A percentile compares a stretch with the other conserved stretches of the same genome.
Evolutionary conservation across 768 basidiomycete species (phyloP).

Genomic region (Xerocomus potaroensis): DNA sequence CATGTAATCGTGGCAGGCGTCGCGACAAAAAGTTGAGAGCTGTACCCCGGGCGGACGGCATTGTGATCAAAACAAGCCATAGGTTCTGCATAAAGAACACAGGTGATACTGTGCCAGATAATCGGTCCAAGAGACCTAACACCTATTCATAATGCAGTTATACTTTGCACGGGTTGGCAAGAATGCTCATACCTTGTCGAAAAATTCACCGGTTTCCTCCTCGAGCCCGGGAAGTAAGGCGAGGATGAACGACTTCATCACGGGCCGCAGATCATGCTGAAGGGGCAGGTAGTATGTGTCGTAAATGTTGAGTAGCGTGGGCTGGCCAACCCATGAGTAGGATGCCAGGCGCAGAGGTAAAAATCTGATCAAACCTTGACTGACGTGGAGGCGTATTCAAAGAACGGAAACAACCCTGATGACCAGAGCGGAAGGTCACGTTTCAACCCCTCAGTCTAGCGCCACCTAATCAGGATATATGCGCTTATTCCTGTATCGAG

Average conservation of each 20-base stretch:
- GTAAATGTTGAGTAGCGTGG: slow-evolving; percentile 85
- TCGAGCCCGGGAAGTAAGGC: slow-evolving; percentile 93
- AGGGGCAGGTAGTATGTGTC: slow-evolving; percentile 90
- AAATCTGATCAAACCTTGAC: slow-evolving; percentile 63
- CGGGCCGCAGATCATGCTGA: slow-evolving; percentile 72
- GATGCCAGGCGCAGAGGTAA: neutral
- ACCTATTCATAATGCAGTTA: slow-evolving; percentile 47
- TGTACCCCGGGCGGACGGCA: slow-evolving; percentile 78
- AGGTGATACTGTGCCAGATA: slow-evolving; percentile 80
- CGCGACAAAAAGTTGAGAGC: slow-evolving; percentile 85
- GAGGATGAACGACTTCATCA: slow-evolving; percentile 93
- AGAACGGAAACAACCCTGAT: slow-evolving; percentile 95
- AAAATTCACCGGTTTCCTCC: slow-evolving; percentile 97
- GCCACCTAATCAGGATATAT: slow-evolving; percentile 7
- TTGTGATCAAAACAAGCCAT: slow-evolving; percentile 91
- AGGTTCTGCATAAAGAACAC: slow-evolving; percentile 95
- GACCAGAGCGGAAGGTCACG: slow-evolving; percentile 92
- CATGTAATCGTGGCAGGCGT: slow-evolving; percentile 65
- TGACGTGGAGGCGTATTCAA: slow-evolving; percentile 98
- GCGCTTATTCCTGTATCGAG: neutral
- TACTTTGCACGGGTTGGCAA: neutral
- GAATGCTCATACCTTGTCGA: slow-evolving; percentile 63
- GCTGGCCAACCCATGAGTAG: slow-evolving; percentile 40
- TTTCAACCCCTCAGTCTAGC: slow-evolving; percentile 78
- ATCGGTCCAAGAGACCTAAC: slow-evolving; percentile 67